phyloP scores from a whole-genome alignment of 2,329 filamentous ascomycete genomes.

The Coniochaeta sp. region DNA sequence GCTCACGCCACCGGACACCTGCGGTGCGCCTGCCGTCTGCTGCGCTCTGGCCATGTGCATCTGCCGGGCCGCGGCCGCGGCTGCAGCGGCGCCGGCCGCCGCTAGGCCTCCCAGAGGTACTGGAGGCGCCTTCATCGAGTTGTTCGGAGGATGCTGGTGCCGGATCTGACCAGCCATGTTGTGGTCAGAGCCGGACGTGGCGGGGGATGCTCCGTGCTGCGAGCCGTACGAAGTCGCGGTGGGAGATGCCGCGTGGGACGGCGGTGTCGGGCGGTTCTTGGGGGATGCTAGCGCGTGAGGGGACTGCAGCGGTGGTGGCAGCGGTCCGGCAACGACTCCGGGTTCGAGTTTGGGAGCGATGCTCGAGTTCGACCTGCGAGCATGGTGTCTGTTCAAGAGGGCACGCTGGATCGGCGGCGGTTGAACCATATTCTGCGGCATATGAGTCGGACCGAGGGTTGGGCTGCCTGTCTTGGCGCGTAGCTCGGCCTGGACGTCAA shows the following conservation, averaged over 20 bases:
- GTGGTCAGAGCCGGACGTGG: slow-evolving; percentile 25
- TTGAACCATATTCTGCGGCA: slow-evolving; percentile 62
- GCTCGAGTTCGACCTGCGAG: slow-evolving; percentile 63
- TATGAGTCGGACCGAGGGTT: slow-evolving; percentile 62
- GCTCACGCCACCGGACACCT: slow-evolving; percentile 24
- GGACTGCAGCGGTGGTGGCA: slow-evolving; percentile 33
- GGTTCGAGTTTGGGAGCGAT: slow-evolving; percentile 69
- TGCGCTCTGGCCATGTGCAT: slow-evolving; percentile 24
- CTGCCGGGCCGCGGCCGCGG: slow-evolving; percentile 18
- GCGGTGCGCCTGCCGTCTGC: slow-evolving; percentile 7
- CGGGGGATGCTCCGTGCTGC: slow-evolving; percentile 34
- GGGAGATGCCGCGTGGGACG: slow-evolving; percentile 62
- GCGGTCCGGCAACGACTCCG: slow-evolving; percentile 28
- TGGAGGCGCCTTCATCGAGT: slow-evolving; percentile 29
- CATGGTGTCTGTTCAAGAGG: slow-evolving; percentile 72
- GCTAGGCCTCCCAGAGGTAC: slow-evolving; percentile 15
- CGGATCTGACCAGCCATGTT: slow-evolving; percentile 13
- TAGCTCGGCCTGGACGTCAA: slow-evolving; percentile 94
- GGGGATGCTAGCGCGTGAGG: slow-evolving; percentile 46
- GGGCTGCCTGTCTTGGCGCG: slow-evolving; percentile 88
- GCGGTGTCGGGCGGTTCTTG: slow-evolving; percentile 73
- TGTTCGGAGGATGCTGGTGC: slow-evolving; percentile 9
- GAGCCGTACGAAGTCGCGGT: slow-evolving; percentile 40
- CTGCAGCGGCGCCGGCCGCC: slow-evolving; percentile 8
- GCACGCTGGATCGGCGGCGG: slow-evolving; percentile 72